Evolutionary conservation across 2,329 filamentous ascomycete species (phyloP).

Genomic region (Fusarium marasasianum): DNA sequence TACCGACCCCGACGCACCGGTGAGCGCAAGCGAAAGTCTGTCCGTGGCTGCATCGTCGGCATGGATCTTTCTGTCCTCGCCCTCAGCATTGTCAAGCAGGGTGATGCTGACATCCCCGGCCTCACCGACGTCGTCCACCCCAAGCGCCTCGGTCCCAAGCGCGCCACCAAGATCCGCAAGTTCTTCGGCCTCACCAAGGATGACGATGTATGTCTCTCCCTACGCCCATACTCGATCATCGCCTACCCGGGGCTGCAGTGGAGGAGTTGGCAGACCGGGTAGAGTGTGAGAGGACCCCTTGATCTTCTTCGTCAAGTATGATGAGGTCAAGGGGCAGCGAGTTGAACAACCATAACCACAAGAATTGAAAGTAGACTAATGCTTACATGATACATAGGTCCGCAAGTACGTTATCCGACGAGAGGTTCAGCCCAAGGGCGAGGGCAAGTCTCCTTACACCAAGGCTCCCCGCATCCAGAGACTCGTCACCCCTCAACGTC

Average conservation of each 20-base stretch:
- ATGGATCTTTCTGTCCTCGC: constrained; percentile 95
- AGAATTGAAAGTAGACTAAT: constrained; percentile 50
- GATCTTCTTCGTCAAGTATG: constrained; percentile 10
- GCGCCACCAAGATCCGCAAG: constrained; percentile 98
- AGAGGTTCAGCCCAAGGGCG: constrained; percentile 95
- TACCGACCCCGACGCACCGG: constrained; percentile 97
- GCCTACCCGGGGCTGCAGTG: constrained; percentile 70
- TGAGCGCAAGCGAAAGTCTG: constrained; percentile 99
- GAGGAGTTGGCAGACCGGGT: constrained; percentile 57
- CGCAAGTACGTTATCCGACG: constrained; percentile 99
- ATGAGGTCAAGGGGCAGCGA: constrained; percentile 32
- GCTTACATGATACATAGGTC: constrained; percentile 67
- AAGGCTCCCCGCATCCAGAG: constrained; percentile 99
- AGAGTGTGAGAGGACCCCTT: constrained; percentile 66
- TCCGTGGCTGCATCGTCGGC: constrained; percentile 98
- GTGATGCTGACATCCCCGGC: constrained; percentile 91
- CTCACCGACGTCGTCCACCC: constrained; percentile 98
- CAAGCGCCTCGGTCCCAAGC: constrained; percentile 99
- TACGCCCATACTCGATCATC: constrained; percentile 69
- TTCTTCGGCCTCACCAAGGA: constrained; percentile 99
- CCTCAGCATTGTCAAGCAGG: constrained; percentile 97
- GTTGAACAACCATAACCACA: constrained; percentile 30
- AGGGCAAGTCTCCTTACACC: constrained; percentile 98
- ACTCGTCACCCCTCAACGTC: constrained; percentile 98
- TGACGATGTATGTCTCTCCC: constrained; percentile 91